Base-by-base conservation (phyloP, 208 protist genomes). In the Paratrypanosoma confusum region DNA sequence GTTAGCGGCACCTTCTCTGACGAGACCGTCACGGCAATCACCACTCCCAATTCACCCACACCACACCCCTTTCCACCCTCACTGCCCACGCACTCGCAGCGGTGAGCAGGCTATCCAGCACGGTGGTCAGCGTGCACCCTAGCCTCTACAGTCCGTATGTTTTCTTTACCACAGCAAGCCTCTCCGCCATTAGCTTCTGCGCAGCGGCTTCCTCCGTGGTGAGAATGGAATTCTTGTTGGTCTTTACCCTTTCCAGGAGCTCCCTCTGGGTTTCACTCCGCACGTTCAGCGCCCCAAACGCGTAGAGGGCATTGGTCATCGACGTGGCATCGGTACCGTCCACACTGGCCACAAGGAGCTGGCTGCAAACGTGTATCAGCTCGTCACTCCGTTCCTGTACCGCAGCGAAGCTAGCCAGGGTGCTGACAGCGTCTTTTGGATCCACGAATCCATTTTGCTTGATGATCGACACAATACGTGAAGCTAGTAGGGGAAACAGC, bases 331-430 rank as follows among this genome's bases (percentile, higher is more conserved):
- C 41, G 27, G 73, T 65, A n/a, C n/a, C n/a, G 11, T 38, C 62
- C 0, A 59, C 31, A 57, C 81, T 59, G 3, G 62, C 60, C 0
- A 65, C 57, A 20, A 89, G 65, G 16, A 90, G 18, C 45, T 81
- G 65, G 11, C 60, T 76, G 50, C 76, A 85, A 1, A 71, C 45
- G 38, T 82, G 75, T 14, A 83, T 70, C 26, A 93, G 72, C 57
- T 89, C 80, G 42, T 93, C 84, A 35, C 81, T 74, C 38, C 61
- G 64, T 55, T 93, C 79, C 59, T 87, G 84, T 21, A 93, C 79
- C 17, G 80, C 77, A 14, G 84, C 84, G 39, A 93, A 93, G 66
- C 77, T 85, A 17, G 80, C 71, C 3, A 93, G 66, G 17, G 81
- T 58, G 13, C 58, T 56, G 21, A 78, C 80, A 21, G 78, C 77